Conservation (phyloP, 257 asterid species). For the Handroanthus guayacan region DNA sequence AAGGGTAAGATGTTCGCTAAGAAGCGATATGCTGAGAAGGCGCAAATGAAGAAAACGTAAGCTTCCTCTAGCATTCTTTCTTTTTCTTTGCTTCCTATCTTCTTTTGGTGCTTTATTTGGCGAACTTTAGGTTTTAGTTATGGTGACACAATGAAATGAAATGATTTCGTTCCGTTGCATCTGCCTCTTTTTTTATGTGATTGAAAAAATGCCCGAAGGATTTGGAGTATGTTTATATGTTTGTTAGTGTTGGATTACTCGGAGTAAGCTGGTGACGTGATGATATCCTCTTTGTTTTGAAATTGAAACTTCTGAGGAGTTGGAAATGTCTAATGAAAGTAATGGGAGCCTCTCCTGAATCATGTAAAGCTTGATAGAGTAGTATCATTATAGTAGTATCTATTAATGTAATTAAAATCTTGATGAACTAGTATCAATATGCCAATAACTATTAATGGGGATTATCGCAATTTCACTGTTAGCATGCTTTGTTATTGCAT, state of each 20-base stretch:
- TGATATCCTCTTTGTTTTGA: not conserved
- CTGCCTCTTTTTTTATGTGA: not conserved
- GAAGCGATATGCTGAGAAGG: conserved; percentile 92
- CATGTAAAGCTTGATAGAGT: not conserved
- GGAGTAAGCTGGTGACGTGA: not conserved
- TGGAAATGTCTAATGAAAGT: not conserved
- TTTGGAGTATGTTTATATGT: not conserved
- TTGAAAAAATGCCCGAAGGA: not conserved
- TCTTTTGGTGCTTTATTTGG: not conserved
- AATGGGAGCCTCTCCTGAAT: not conserved
- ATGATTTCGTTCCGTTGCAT: not conserved
- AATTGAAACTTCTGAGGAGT: not conserved
- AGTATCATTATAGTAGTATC: not conserved
- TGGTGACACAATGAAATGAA: not conserved
- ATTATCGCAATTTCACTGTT: not conserved
- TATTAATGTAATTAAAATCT: not conserved
- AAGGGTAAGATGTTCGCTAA: conserved; percentile 92
- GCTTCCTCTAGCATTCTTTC: conserved; percentile 28
- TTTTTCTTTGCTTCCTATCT: not conserved
- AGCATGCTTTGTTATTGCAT: not conserved
- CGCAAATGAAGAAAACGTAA: conserved; percentile 92
- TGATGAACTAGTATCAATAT: not conserved
- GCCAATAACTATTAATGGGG: not conserved
- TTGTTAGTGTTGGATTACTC: not conserved
- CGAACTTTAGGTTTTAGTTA: not conserved